phyloP scores from a whole-genome alignment of 1,284 basidiomycete species.

The Puccinia polysora region DNA sequence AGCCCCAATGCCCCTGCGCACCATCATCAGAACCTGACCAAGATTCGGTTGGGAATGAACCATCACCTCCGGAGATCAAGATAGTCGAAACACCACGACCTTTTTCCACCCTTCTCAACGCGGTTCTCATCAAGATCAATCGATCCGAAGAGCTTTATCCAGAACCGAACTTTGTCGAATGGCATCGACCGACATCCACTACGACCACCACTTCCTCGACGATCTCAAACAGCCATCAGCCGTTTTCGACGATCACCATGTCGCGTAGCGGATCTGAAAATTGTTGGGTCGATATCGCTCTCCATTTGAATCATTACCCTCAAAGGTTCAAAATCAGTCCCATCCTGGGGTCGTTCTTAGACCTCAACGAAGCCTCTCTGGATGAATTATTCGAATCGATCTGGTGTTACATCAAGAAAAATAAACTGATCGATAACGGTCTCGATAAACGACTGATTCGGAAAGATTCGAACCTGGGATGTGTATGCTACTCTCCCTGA shows the following conservation, averaged over 20 bases:
- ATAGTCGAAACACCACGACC: constrained; percentile 17
- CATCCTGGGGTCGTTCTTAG: constrained; percentile 24
- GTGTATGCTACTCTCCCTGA: constrained; percentile 17
- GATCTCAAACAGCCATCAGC: no score
- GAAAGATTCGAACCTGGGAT: constrained; percentile 33
- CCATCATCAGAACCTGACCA: background rate
- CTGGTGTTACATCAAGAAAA: constrained; percentile 38
- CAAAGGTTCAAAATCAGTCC: constrained; percentile 24
- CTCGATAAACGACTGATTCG: constrained; percentile 32
- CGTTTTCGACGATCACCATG: constrained; percentile 32
- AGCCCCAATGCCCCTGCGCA: no score
- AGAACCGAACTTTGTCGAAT: constrained; percentile 39
- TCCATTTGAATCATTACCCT: constrained; percentile 40
- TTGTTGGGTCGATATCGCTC: constrained; percentile 25
- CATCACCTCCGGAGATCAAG: background rate
- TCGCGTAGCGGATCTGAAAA: constrained; percentile 28
- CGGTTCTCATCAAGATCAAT: constrained; percentile 20
- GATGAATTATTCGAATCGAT: constrained; percentile 23
- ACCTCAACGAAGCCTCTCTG: constrained; percentile 22
- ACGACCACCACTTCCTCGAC: background rate
- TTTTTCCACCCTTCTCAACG: constrained; percentile 18
- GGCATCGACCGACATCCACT: background rate
- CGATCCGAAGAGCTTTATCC: constrained; percentile 34
- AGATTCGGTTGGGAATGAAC: background rate
- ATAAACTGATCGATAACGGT: constrained; percentile 27